phyloP scores from a whole-genome alignment of 148 eudicot species.

The Vaccinium vitisidaea region DNA sequence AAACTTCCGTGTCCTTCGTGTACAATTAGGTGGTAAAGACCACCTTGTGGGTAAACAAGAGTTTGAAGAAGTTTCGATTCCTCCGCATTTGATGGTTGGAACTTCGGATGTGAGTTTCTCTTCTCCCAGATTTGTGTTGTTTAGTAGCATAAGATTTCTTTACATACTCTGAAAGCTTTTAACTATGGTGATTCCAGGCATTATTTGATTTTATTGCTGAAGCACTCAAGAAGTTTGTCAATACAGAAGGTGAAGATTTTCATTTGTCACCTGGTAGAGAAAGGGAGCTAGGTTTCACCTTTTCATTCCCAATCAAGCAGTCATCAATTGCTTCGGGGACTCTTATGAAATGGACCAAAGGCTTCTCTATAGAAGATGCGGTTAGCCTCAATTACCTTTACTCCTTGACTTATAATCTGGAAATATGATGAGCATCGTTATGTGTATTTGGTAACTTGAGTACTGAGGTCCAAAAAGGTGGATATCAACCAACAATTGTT shows the following conservation, averaged over 20 bases:
- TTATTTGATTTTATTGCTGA: constrained; percentile 85
- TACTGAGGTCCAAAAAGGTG: not conserved
- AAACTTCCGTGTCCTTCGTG: constrained; percentile 90
- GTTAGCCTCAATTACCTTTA: constrained; percentile 36
- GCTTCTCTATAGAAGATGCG: constrained; percentile 73
- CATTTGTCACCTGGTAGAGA: constrained; percentile 71
- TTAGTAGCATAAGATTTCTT: constrained; percentile 7
- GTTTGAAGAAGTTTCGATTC: constrained; percentile 78
- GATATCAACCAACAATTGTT: not conserved
- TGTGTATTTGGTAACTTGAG: not conserved
- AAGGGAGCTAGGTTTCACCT: constrained; percentile 96
- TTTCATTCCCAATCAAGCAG: constrained; percentile 95
- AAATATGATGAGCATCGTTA: not conserved
- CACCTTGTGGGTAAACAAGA: constrained; percentile 61
- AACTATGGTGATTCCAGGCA: constrained; percentile 51
- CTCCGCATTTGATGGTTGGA: constrained; percentile 80
- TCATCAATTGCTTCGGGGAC: constrained; percentile 73
- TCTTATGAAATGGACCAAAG: constrained; percentile 94
- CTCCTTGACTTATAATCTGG: not conserved
- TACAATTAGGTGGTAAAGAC: constrained; percentile 75
- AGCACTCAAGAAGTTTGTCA: constrained; percentile 84
- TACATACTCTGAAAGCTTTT: constrained; percentile 21
- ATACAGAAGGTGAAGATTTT: constrained; percentile 77
- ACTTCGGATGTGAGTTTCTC: constrained; percentile 63
- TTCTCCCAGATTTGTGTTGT: not conserved